Evolutionary conservation across 192 early-diverging fungal species (phyloP).

Genomic region (Coemansia nantahalensis): DNA sequence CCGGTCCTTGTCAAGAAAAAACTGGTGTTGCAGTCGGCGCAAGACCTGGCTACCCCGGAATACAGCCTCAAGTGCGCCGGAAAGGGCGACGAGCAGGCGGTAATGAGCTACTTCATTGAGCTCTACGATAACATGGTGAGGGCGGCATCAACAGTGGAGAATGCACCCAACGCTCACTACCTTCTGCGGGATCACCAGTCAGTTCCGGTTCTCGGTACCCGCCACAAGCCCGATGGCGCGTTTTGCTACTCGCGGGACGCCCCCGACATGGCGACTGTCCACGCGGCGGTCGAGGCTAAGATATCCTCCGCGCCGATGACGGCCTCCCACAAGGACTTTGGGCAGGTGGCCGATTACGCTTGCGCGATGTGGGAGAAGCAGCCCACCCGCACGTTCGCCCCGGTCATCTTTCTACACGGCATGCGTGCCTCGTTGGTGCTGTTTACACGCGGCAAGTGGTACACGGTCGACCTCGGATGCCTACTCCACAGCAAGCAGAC

Average conservation of each 20-base stretch:
- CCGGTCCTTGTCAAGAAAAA: neutral
- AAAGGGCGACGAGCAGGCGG: neutral
- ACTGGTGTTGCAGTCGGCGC: neutral
- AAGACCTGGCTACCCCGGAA: neutral
- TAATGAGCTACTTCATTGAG: neutral
- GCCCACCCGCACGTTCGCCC: slow-evolving; percentile 10
- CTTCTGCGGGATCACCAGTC: neutral
- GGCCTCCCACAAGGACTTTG: slow-evolving; percentile 3
- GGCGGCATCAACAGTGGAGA: too few relatives aligned
- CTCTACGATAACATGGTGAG: slow-evolving; percentile 1
- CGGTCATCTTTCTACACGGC: slow-evolving; percentile 12
- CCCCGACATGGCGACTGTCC: neutral
- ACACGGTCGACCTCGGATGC: neutral
- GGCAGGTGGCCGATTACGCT: slow-evolving; percentile 28
- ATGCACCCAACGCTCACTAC: neutral
- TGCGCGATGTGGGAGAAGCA: slow-evolving; percentile 7
- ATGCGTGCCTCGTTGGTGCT: slow-evolving; percentile 3
- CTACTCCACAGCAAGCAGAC: neutral
- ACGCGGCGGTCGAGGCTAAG: slow-evolving; percentile 1
- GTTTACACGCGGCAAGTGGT: slow-evolving; percentile 16
- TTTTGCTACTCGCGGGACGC: neutral
- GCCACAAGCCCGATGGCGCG: neutral
- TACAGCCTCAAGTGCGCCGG: too few relatives aligned
- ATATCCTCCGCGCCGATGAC: neutral
- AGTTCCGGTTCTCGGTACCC: neutral